Evolutionary conservation across 192 early-diverging fungal species (phyloP), one percentile per base, ranked within the genome.

Genomic region (Pilaira anomala): DNA sequence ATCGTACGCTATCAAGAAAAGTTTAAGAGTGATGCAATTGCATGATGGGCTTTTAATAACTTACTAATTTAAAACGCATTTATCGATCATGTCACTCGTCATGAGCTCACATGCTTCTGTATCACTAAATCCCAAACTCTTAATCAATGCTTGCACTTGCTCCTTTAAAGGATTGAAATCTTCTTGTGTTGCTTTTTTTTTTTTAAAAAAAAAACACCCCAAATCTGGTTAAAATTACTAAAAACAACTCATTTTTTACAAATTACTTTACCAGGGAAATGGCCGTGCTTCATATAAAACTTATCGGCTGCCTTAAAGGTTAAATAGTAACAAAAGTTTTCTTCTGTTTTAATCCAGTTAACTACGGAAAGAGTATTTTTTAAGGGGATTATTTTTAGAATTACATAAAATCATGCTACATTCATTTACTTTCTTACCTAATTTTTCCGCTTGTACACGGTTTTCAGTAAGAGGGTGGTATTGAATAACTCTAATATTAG

Each of bases 401-500:
- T 36, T 36, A 36, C 6, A 36, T 9, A 36, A 36, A 9, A 36
- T 36, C 33, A 36, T 36, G 33, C 6, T 53, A 22, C 26, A 9
- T 9, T 36, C 5, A 36, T 36, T 36, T 3, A n/a, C 5, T 30
- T 19, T 33, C 62, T 46, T 73, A 87, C 88, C 72, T 41, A 88
- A 78, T 21, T 79, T 70, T 19, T 68, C 29, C 65, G 72, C 67
- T 50, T 78, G 73, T 48, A 58, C 28, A 58, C 80, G 80, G 54
- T 91, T 87, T 16, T 86, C 76, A 28, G 75, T 69, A 3, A 91
- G 41, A 14, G 70, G 78, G 16, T 81, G 72, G 59, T 85, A 88
- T 18, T 87, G 77, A 59, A 91, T 77, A 6, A 97, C 78, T 45
- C 88, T 80, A 56, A 93, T 68, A 24, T 74, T 76, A 12, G 78